Evolutionary conservation across 768 basidiomycete genomes (phyloP).

Genomic region (Boletellus ananas): DNA sequence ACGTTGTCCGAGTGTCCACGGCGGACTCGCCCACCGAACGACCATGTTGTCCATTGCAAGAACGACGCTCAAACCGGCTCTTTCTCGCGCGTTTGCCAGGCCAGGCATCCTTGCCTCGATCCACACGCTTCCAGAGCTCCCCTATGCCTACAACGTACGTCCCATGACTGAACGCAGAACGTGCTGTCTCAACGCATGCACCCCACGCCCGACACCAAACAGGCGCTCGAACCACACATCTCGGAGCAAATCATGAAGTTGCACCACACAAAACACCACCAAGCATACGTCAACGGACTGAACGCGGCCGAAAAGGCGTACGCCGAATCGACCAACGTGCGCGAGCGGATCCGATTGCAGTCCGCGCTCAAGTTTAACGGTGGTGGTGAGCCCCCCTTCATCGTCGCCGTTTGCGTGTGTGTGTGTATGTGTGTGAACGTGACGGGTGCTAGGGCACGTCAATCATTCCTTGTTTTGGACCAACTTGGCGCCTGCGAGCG

Average conservation of each 20-base stretch:
- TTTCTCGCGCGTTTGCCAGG: conserved; percentile 45
- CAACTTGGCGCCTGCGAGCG: conserved; percentile 76
- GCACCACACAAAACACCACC: conserved; percentile 90
- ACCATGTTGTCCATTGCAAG: conserved; percentile 50
- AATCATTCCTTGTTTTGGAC: conserved; percentile 98
- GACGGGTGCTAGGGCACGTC: conserved; percentile 66
- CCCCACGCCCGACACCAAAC: background rate
- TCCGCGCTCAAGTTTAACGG: conserved; percentile 96
- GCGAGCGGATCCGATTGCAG: conserved; percentile 81
- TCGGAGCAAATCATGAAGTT: conserved; percentile 90
- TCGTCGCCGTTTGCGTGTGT: background rate
- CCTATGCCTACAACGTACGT: conserved; percentile 75
- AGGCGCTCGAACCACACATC: conserved; percentile 93
- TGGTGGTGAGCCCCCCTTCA: conserved; percentile 52
- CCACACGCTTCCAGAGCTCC: conserved; percentile 76
- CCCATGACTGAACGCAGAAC: background rate
- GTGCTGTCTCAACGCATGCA: background rate
- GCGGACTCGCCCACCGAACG: background rate
- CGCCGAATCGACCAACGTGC: conserved; percentile 56
- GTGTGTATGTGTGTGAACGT: background rate
- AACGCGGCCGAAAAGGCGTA: conserved; percentile 92
- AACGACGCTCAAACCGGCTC: conserved; percentile 38
- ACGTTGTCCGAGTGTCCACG: conserved; percentile 6
- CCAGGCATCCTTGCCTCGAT: conserved; percentile 41
- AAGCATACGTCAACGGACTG: conserved; percentile 90